Evolutionary conservation across 2,329 filamentous ascomycete species (phyloP), one percentile per base, ranked within the genome.

Genomic region (Claviceps arundinis): DNA sequence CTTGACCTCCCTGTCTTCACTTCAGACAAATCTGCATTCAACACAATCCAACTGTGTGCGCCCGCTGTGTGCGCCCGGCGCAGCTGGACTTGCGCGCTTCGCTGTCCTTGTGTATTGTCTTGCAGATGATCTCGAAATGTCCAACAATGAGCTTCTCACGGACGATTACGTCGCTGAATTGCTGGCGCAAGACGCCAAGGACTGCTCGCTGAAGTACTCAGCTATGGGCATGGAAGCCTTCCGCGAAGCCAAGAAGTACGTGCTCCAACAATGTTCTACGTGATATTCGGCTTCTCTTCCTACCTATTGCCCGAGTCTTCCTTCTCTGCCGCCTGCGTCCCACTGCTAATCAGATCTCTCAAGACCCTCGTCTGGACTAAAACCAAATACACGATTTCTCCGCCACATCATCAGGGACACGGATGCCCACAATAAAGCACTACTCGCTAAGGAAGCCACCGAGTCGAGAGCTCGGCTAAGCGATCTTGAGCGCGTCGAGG

Each of bases 321-420:
- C 26, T 26, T 11, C 26, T 17, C n/a, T 22, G 26, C 22, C 44
- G 5, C 22, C 13, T 11, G 14, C 26, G 14, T 2, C 4, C 5
- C 42, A 8, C 3, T 26, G 45, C 42, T 51, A 22, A 48, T 9
- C 22, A 40, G 3, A 8, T 50, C 54, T 50, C 54, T 50, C 54
- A 67, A 89, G 80, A 61, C 79, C 82, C 53, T 69, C 77, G 46
- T 78, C 78, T 58, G 80, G 83, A 56, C 88, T 87, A 1, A 96
- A 91, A 64, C 90, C 91, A 3, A 97, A 98, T 62, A 96, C 87
- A 0, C 80, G 86, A 37, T 97, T 97, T 64, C 71, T 98, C 43
- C 83, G 83, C 53, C 85, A 93, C 61, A 87, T 97, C 52, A 88
- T 98, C 56, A 85, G 84, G 56, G 86, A 93, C 58, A 94, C 89